Percentiles rank a stretch among this genome's conserved stretches.
Evolutionary conservation across 2,329 filamentous ascomycete species (phyloP).

Genomic region (Sporothrix humicola): DNA sequence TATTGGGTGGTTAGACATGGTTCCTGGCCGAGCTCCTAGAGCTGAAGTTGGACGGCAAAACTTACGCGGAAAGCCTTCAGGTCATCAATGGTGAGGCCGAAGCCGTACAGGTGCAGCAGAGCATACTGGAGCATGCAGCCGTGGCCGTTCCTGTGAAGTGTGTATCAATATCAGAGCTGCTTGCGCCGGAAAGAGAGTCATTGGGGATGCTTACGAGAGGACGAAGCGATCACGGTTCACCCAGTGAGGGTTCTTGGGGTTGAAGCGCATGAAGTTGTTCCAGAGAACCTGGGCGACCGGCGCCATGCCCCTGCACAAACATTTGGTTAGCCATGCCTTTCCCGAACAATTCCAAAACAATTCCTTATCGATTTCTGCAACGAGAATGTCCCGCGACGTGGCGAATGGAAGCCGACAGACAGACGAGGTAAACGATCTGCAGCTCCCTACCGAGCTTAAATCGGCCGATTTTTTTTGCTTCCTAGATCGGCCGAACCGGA

Average conservation of each 20-base stretch:
- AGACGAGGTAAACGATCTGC: background rate
- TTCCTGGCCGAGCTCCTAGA: background rate
- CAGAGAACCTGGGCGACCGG: slow-evolving; percentile 95
- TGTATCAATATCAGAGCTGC: slow-evolving; percentile 28
- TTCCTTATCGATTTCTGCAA: slow-evolving; percentile 37
- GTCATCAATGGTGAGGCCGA: slow-evolving; percentile 83
- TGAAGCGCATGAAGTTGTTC: slow-evolving; percentile 99
- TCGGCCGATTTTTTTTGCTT: background rate
- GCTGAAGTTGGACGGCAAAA: slow-evolving; percentile 39
- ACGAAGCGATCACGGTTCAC: slow-evolving; percentile 98
- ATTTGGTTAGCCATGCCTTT: slow-evolving; percentile 37
- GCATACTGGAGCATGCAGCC: slow-evolving; percentile 99
- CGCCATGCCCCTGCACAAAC: slow-evolving; percentile 73
- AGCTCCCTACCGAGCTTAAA: background rate
- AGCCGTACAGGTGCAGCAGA: slow-evolving; percentile 95
- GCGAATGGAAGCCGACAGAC: background rate
- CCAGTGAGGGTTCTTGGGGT: slow-evolving; percentile 98
- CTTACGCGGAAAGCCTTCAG: slow-evolving; percentile 95
- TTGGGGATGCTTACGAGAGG: slow-evolving; percentile 76
- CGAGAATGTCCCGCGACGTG: slow-evolving; percentile 1
- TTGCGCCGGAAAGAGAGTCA: background rate
- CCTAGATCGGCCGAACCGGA: background rate
- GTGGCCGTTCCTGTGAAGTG: slow-evolving; percentile 80
- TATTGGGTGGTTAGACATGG: slow-evolving; percentile 39
- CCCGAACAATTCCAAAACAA: background rate